Base-by-base conservation (phyloP, 108 stramenopile genomes). In the Discostella stelligeroides region DNA sequence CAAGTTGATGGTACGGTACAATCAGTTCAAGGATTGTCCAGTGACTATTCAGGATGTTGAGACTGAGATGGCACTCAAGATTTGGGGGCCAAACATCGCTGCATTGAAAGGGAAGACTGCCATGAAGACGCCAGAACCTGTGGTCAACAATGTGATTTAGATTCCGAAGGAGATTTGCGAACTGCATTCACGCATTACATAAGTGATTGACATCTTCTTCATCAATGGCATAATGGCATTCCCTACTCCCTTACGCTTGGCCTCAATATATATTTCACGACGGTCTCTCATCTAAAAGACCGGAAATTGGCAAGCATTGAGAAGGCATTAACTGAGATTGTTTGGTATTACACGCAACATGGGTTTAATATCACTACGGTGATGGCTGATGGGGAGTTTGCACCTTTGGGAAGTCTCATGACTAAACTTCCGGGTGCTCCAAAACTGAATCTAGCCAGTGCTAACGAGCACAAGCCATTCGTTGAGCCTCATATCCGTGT, bases 21-120 rank as follows among this genome's bases (percentile, higher is more conserved):
- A n/a, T n/a, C n/a, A n/a, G n/a, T n/a, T n/a, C n/a, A n/a, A n/a
- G n/a, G n/a, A n/a, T n/a, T n/a, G n/a, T n/a, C n/a, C n/a, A n/a
- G n/a, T n/a, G n/a, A n/a, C n/a, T n/a, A n/a, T n/a, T n/a, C n/a
- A n/a, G n/a, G n/a, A n/a, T n/a, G n/a, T n/a, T n/a, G n/a, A n/a
- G n/a, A n/a, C n/a, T n/a, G n/a, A n/a, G n/a, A n/a, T n/a, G 67
- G 67, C 14, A 54, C 56, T 24, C 15, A 27, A 6, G 34, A 58
- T 7, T 54, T 34, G 6, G 30, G n/a, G n/a, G n/a, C n/a, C n/a
- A n/a, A n/a, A n/a, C n/a, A n/a, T n/a, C n/a, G n/a, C n/a, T n/a
- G n/a, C 56, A 14, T 18, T 68, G 12, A 68, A 68, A 40, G 67
- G 67, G 14, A 68, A 58, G 30, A 68, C 56, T 4, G 55, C 34